Evolutionary conservation across 257 asterid species (phyloP).

Genomic region (Gentiana dahurica): DNA sequence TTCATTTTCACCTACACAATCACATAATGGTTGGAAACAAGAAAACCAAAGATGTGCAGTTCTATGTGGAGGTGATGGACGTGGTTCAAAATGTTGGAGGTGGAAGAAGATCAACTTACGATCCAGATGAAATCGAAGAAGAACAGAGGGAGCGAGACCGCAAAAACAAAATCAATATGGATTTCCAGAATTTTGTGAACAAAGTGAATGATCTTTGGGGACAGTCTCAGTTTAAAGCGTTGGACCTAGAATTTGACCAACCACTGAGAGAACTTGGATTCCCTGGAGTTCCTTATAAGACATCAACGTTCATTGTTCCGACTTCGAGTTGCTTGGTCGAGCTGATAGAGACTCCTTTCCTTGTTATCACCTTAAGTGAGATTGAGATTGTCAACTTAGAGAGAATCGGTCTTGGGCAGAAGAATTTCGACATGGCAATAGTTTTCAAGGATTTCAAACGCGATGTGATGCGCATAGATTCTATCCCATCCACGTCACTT

Average conservation of each 20-base stretch:
- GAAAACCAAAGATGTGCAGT: slow-evolving; percentile 67
- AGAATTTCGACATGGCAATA: slow-evolving; percentile 76
- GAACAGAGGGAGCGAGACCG: slow-evolving; percentile 72
- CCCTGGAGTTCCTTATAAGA: slow-evolving; percentile 64
- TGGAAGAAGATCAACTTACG: slow-evolving; percentile 57
- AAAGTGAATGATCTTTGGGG: slow-evolving; percentile 65
- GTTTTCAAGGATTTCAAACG: slow-evolving; percentile 82
- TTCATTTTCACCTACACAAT: slow-evolving; percentile 67
- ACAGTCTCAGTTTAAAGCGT: slow-evolving; percentile 41
- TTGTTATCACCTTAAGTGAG: slow-evolving; percentile 52
- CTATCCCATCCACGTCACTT: slow-evolving; percentile 54
- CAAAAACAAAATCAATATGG: slow-evolving; percentile 59
- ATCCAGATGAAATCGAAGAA: slow-evolving; percentile 82
- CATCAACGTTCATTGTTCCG: slow-evolving; percentile 66
- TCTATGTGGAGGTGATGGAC: slow-evolving; percentile 76
- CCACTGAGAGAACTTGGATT: slow-evolving; percentile 70
- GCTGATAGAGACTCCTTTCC: slow-evolving; percentile 57
- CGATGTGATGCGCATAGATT: slow-evolving; percentile 69
- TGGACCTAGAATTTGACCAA: slow-evolving; percentile 65
- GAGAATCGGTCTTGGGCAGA: slow-evolving; percentile 79
- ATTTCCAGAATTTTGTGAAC: slow-evolving; percentile 56
- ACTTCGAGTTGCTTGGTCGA: slow-evolving; percentile 67
- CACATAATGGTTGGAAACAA: slow-evolving; percentile 76
- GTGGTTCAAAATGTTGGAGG: slow-evolving; percentile 60
- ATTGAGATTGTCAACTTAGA: slow-evolving; percentile 70